Conservation (phyloP, 805 yeast genomes). For the Allodekkera sacchari region DNA sequence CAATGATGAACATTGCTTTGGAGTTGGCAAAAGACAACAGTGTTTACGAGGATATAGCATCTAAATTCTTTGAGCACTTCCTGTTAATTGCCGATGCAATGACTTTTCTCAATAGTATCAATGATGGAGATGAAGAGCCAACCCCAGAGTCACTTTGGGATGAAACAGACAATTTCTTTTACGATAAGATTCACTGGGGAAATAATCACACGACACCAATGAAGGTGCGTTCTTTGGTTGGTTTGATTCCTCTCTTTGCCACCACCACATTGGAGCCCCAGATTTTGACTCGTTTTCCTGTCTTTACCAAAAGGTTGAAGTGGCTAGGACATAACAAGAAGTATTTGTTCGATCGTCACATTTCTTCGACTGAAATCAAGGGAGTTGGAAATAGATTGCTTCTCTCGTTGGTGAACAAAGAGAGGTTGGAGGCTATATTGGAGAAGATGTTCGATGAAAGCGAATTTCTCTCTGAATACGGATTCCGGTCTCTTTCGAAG, state of each 20-base stretch:
- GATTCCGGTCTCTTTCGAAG: constrained; percentile 83
- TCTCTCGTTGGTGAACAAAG: constrained; percentile 73
- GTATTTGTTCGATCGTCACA: constrained; percentile 67
- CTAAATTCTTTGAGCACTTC: constrained; percentile 91
- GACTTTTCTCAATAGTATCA: constrained; percentile 47
- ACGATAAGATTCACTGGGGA: constrained; percentile 85
- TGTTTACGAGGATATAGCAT: constrained; percentile 88
- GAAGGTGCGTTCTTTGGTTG: constrained; percentile 85
- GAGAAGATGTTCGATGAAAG: constrained; percentile 76
- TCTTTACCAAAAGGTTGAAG: constrained; percentile 70
- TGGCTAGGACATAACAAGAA: constrained; percentile 75
- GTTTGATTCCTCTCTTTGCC: constrained; percentile 86
- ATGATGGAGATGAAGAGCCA: constrained; percentile 19
- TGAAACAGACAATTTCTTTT: constrained; percentile 79
- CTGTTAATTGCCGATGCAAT: constrained; percentile 87
- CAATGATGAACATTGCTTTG: constrained; percentile 86
- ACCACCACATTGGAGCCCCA: constrained; percentile 84
- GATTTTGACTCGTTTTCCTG: constrained; percentile 65
- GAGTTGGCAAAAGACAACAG: constrained; percentile 81
- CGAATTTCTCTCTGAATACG: constrained; percentile 78
- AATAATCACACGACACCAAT: constrained; percentile 54
- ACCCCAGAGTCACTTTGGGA: constrained; percentile 75
- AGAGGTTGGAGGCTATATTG: constrained; percentile 66
- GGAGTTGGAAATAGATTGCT: constrained; percentile 81
- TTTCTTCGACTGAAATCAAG: constrained; percentile 69